phyloP scores from a whole-genome alignment of 495 filamentous ascomycete species.

The Neurospora tetraspora region DNA sequence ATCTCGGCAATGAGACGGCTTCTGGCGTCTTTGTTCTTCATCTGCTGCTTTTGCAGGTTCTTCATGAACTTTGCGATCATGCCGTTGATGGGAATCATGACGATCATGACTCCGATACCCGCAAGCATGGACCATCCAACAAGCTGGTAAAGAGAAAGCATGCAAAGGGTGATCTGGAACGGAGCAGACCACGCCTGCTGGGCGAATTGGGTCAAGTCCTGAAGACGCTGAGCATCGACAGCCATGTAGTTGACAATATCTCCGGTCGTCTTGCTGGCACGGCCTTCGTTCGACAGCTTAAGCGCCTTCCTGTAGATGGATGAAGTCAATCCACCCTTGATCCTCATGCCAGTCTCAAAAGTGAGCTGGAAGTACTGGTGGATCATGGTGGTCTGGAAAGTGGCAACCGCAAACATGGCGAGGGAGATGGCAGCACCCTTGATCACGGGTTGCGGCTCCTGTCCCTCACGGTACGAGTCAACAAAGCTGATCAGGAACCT shows the following conservation, averaged over 20 bases:
- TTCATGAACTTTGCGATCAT: conserved; percentile 91
- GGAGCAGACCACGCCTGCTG: conserved; percentile 94
- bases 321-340: conserved; percentile 80
- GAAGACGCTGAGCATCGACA: conserved; percentile 87
- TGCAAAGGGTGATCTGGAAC: conserved; percentile 91
- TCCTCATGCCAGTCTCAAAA: conserved; percentile 93
- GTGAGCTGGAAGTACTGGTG: conserved; percentile 96
- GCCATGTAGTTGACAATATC: conserved; percentile 99
- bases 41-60: conserved; percentile 85
- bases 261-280: conserved; percentile 83
- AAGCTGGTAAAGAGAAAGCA: conserved; percentile 89
- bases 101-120: conserved; percentile 90
- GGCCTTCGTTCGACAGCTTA: conserved; percentile 84
- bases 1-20: conserved; percentile 95
- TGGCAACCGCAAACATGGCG: conserved; percentile 83
- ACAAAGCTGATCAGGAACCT: conserved; percentile 79
- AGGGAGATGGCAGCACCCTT: conserved; percentile 81
- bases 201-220: conserved; percentile 91
- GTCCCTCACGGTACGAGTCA: conserved; percentile 56
- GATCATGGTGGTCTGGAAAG: conserved; percentile 62
- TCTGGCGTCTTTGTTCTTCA: conserved; percentile 97
- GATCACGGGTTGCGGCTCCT: conserved; percentile 62
- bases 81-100: conserved; percentile 97
- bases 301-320: conserved; percentile 89
- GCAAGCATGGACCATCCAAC: conserved; percentile 91